Base-by-base conservation (phyloP, 1,139 yeast genomes). In the Suhomyces bribrorum region DNA sequence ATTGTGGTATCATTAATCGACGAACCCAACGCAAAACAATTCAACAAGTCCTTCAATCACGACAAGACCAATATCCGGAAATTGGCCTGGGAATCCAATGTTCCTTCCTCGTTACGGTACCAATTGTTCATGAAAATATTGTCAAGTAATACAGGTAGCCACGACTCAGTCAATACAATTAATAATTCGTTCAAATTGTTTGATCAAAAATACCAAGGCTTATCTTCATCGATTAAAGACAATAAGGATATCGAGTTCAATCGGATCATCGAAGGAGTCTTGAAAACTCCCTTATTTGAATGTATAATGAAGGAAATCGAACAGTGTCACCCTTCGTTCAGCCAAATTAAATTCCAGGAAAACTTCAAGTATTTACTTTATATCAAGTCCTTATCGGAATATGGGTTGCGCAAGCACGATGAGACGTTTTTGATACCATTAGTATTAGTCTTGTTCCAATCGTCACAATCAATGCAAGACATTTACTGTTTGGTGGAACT, bases 381-480 rank as follows among this genome's bases (percentile, higher is more conserved):
- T 47, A 53, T 70, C 29, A 68, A 66, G 44, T 62, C 73, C 2
- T 56, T 71, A 23, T 58, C 69, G 1, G 69, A 63, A 33, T 57
- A 55, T 34, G 74, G 73, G 4, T 54, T 72, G 29, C 57, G 57
- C 29, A 66, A 64, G 38, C 73, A 67, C 37, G 77, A 72, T 43
- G 74, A 67, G 41, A 51, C 52, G 1, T 67, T 71, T 32, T 51
- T 70, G 40, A 65, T 72, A n/a, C 76, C 77, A 7, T 41, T 66
- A 7, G 49, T 66, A 8, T 51, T 71, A 26, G 40, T 66, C 5
- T 36, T 66, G 14, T 70, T 70, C 46, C 62, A 59, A 17, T 41
- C 44, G 26, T 37, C 44, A 4, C 53, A 54, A 26, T 33, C 63
- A 0, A 37, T 64, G 14, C 41, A 51, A 15, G 62, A 66, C 18